Percentiles rank a stretch among this genome's conserved stretches.
These are phyloP conservation scores for Pseudoturritis turrita DNA, from an alignment of 345 rosid species.

Conservation along the genomic window DNA sequence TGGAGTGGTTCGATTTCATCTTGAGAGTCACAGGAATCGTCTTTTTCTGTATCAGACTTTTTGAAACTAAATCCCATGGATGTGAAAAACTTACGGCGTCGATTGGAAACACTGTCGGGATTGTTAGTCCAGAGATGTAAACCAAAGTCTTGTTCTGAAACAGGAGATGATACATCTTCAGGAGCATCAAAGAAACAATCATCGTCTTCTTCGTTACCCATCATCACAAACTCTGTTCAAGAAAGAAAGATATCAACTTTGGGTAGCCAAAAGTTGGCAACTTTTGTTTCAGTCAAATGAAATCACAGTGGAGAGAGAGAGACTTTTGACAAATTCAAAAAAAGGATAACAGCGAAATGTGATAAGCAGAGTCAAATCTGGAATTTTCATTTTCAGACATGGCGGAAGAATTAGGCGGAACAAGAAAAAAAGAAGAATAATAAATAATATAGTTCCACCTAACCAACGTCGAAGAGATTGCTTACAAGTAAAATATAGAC, in stretches of 20 bases:
- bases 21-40: background rate
- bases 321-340: slow-evolving; percentile 55
- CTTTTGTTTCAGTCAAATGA: background rate
- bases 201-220: slow-evolving; percentile 50
- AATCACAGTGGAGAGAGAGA: slow-evolving; percentile 32
- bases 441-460: background rate
- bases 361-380: background rate
- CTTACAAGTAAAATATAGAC: slow-evolving; percentile 6
- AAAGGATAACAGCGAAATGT: slow-evolving; percentile 11
- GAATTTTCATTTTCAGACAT: too few relatives aligned
- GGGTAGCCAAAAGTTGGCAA: slow-evolving; percentile 25
- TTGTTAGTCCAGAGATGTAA: slow-evolving; percentile 37
- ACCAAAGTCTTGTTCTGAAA: slow-evolving; percentile 18
- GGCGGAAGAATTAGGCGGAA: too few relatives aligned
- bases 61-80: slow-evolving; percentile 40
- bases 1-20: background rate
- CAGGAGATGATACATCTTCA: slow-evolving; percentile 26
- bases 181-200: slow-evolving; percentile 63
- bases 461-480: slow-evolving; percentile 10
- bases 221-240: slow-evolving; percentile 29
- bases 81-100: slow-evolving; percentile 40
- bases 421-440: background rate
- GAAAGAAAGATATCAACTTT: slow-evolving; percentile 9
- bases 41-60: background rate
- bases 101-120: slow-evolving; percentile 37